Percentiles rank a stretch among this genome's conserved stretches.
These are phyloP conservation scores for Ophiocordyceps camponoti-leonardi DNA, from an alignment of 2,329 filamentous ascomycete genomes.

Conservation along the genomic window DNA sequence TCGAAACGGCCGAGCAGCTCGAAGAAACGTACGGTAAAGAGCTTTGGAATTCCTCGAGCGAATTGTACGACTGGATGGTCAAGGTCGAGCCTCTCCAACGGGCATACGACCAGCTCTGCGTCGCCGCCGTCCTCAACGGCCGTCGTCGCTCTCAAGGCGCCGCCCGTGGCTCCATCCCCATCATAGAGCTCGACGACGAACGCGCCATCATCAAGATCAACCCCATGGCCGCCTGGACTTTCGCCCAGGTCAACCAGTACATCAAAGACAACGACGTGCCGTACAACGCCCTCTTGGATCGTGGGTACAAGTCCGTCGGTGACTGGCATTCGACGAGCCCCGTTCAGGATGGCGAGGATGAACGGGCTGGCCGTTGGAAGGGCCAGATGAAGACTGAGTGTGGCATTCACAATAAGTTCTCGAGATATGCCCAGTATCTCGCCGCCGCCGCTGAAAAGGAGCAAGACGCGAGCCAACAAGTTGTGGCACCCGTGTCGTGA, in stretches of 20 bases:
- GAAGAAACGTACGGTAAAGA: slow-evolving; percentile 64
- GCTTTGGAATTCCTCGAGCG: slow-evolving; percentile 71
- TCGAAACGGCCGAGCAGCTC: slow-evolving; percentile 59
- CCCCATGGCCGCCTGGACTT: slow-evolving; percentile 86
- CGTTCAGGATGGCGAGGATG: slow-evolving; percentile 80
- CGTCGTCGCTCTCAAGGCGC: slow-evolving; percentile 85
- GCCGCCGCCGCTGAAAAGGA: slow-evolving; percentile 42
- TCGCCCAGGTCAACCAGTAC: slow-evolving; percentile 78
- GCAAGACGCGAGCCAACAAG: slow-evolving; percentile 23
- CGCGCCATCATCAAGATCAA: slow-evolving; percentile 92
- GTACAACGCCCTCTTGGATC: slow-evolving; percentile 81
- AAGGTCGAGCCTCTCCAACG: slow-evolving; percentile 95
- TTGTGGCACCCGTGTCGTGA: slow-evolving; percentile 10
- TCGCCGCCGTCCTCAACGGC: slow-evolving; percentile 82
- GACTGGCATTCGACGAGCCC: slow-evolving; percentile 97
- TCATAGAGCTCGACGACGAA: slow-evolving; percentile 82
- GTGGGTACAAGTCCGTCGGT: slow-evolving; percentile 93
- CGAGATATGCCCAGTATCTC: slow-evolving; percentile 76
- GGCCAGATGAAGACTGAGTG: slow-evolving; percentile 92
- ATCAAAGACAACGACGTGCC: slow-evolving; percentile 75
- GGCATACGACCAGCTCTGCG: slow-evolving; percentile 72
- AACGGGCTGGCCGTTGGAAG: slow-evolving; percentile 94
- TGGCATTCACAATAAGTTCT: slow-evolving; percentile 96
- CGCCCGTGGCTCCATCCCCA: slow-evolving; percentile 74
- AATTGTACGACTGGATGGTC: slow-evolving; percentile 91